Conservation (phyloP, 768 basidiomycete genomes). For the Leccinum aurantiacum region DNA sequence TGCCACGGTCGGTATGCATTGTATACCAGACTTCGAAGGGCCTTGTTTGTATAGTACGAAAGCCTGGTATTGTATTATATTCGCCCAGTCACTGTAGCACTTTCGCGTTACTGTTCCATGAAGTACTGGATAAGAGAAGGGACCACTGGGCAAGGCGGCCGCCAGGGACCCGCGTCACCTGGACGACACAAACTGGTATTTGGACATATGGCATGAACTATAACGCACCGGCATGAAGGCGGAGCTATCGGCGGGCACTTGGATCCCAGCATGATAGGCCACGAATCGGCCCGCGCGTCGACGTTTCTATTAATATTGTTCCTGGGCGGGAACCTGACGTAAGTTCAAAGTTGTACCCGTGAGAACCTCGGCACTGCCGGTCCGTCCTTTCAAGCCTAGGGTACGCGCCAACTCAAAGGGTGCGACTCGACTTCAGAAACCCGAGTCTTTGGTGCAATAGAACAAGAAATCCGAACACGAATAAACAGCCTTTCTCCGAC, state of each 20-base stretch:
- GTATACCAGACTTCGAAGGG: constrained; percentile 4
- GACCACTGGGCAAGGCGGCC: not conserved
- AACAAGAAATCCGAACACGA: not conserved
- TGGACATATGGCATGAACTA: not conserved
- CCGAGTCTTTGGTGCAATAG: not conserved
- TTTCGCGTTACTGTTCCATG: not conserved
- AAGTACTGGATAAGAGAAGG: not conserved
- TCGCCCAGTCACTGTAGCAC: not conserved
- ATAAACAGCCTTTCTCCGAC: not conserved
- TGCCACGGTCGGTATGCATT: not conserved
- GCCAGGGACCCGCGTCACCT: not conserved
- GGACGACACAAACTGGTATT: not conserved
- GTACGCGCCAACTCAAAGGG: not conserved
- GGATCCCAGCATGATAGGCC: no score
- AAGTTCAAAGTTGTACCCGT: not conserved
- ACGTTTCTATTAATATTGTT: no score
- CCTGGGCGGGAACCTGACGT: not conserved
- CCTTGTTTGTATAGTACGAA: constrained; percentile 12
- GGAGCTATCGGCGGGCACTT: not conserved
- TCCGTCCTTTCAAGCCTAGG: not conserved
- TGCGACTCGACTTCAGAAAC: not conserved
- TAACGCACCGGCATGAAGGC: not conserved
- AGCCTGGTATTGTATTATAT: constrained; percentile 4
- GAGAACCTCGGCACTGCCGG: not conserved
- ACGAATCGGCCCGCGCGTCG: no score